Conservation (phyloP, 495 filamentous ascomycete species). For the Podospora appendiculata region DNA sequence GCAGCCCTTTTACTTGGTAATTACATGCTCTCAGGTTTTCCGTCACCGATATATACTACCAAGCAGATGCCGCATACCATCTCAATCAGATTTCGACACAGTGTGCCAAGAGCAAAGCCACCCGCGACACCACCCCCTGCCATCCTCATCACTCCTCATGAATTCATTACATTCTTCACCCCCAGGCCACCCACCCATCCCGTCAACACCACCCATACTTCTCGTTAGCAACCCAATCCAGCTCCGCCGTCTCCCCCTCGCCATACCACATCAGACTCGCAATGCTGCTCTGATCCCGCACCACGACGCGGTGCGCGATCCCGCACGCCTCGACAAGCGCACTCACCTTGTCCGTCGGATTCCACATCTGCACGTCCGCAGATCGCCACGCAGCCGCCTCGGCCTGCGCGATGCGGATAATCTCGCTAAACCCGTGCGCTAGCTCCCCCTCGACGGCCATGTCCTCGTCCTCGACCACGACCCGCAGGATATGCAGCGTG, state of each 20-base stretch:
- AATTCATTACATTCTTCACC: too few species aligned
- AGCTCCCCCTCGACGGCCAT: conserved; percentile 32
- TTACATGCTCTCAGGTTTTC: too few species aligned
- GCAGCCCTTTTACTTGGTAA: too few species aligned
- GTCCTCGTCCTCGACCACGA: conserved; percentile 56
- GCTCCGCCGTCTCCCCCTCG: conserved; percentile 34
- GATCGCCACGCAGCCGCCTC: conserved; percentile 37
- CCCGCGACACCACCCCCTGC: too few species aligned
- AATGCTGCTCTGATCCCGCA: conserved; percentile 44
- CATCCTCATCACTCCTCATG: too few species aligned
- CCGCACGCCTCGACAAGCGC: conserved; percentile 32
- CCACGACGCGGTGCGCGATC: conserved; percentile 30
- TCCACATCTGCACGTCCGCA: conserved; percentile 44
- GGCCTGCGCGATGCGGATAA: conserved; percentile 32
- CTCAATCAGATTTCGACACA: too few species aligned
- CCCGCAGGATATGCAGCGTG: conserved; percentile 68
- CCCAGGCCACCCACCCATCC: too few species aligned
- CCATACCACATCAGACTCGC: conserved; percentile 49
- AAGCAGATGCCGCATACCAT: too few species aligned
- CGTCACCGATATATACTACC: too few species aligned
- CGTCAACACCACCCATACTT: conserved; percentile 85
- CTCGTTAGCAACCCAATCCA: conserved; percentile 87
- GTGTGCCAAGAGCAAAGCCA: too few species aligned
- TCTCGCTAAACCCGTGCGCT: conserved; percentile 49
- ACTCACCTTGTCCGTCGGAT: conserved; percentile 30